Evolutionary conservation across 169 alveolate species (phyloP), one percentile per base, ranked within the genome.

Genomic region (Cryptosporidium canis): DNA sequence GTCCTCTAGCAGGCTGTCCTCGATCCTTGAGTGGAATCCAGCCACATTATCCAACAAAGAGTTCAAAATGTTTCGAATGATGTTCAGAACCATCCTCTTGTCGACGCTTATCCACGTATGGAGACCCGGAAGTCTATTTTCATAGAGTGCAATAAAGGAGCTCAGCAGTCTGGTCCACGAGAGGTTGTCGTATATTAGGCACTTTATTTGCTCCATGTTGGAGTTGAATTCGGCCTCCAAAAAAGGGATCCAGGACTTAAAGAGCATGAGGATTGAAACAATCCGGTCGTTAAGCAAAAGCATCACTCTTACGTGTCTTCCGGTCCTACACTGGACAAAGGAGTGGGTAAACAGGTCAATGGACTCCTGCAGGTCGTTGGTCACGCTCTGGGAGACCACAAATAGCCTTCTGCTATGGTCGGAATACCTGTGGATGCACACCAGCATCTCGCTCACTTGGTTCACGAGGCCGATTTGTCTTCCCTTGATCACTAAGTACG

Each of bases 181-280:
- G 16, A 43, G 21, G 4, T 55, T 24, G 29, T 58, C 51, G 29
- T 66, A 43, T 43, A 66, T 18, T 2, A 43, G 18, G 12, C 63
- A 18, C 31, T 77, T 77, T 3, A 77, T 24, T 21, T 58, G 71
- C n/a, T 77, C 72, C 41, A 77, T 77, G 39, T 39, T 35, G 3
- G 9, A 11, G 24, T 39, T 58, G 55, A 55, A 77, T 16, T 77
- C 87, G 29, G 29, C 24, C 39, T 77, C 87, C 48, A 77, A 77
- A 58, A 39, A 21, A 12, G 87, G 53, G 27, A 77, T 77, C 87
- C 87, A 77, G 3, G 87, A 77, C 37, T 58, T 55, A 41, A 77
- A 77, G 8, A 77, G 7, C 72, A 77, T 77, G 37, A 27, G 35
- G 61, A 77, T 24, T 2, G 21, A n/a, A 27, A 77, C 37, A 12